Conservation (phyloP, 75 land plant genomes). For the Cunninghamia lanceolata region DNA sequence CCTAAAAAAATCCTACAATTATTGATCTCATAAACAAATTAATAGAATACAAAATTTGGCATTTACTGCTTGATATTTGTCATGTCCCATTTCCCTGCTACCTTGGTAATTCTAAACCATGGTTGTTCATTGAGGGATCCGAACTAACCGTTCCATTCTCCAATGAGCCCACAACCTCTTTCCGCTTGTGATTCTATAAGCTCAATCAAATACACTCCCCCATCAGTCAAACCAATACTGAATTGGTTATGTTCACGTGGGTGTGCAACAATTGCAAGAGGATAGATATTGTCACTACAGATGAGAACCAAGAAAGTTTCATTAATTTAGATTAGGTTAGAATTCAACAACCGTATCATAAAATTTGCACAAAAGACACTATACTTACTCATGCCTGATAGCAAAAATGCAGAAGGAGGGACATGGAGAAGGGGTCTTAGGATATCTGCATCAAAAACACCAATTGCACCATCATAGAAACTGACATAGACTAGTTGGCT, state of each 20-base stretch:
- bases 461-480: too few relatives aligned
- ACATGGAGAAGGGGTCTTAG: too few relatives aligned
- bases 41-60: too few relatives aligned
- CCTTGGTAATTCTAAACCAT: neutral
- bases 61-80: too few relatives aligned
- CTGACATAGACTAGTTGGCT: too few relatives aligned
- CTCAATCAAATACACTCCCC: constrained; percentile 45
- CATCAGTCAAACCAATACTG: constrained; percentile 57
- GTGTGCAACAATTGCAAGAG: constrained; percentile 55
- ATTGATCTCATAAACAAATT: neutral
- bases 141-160: constrained; percentile 4
- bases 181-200: constrained; percentile 16
- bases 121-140: neutral
- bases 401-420: too few relatives aligned
- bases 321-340: neutral
- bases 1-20: neutral
- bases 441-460: too few relatives aligned
- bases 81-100: too few relatives aligned
- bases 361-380: neutral
- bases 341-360: neutral
- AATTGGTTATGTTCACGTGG: constrained; percentile 55
- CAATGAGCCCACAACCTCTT: constrained; percentile 38
- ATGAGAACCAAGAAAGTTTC: neutral
- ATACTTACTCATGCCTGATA: neutral
- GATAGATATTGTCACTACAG: constrained; percentile 35